phyloP scores from a whole-genome alignment of 208 protist species.

The Sergeia podlipaevii region DNA sequence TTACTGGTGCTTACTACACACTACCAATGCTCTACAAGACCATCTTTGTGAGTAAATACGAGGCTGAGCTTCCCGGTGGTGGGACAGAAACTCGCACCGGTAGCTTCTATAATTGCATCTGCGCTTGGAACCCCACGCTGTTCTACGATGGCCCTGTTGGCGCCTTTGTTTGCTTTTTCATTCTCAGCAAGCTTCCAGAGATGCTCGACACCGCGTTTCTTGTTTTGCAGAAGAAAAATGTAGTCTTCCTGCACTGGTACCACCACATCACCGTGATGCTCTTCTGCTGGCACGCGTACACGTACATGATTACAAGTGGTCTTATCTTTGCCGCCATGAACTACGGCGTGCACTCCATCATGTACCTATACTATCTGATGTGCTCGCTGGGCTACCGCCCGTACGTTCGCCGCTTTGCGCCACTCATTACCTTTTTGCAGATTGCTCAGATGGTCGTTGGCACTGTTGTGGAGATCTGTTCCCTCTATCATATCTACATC shows the following conservation, averaged over 20 bases:
- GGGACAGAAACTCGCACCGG: not conserved
- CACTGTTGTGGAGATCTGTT: conserved; percentile 31
- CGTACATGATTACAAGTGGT: conserved; percentile 17
- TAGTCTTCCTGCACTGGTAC: conserved; percentile 63
- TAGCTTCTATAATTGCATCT: conserved; percentile 25
- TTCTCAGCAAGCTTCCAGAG: conserved; percentile 47
- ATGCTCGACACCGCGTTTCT: conserved; percentile 52
- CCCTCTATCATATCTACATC: conserved; percentile 23
- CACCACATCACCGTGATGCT: conserved; percentile 76
- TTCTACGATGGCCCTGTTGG: conserved; percentile 18
- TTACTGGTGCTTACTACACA: conserved; percentile 52
- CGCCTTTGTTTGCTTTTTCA: conserved; percentile 34
- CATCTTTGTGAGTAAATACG: conserved; percentile 5
- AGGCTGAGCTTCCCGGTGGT: conserved; percentile 16
- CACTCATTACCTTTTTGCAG: conserved; percentile 53
- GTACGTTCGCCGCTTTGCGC: conserved; percentile 35
- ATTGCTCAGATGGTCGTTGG: conserved; percentile 83
- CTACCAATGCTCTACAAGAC: conserved; percentile 33
- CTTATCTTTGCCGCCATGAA: conserved; percentile 81
- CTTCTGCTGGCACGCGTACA: conserved; percentile 67
- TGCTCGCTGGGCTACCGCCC: conserved; percentile 21
- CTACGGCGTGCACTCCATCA: conserved; percentile 78
- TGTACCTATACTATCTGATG: conserved; percentile 87
- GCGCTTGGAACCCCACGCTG: conserved; percentile 11
- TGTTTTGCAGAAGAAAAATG: conserved; percentile 41